phyloP scores from a whole-genome alignment of 768 basidiomycete genomes.

The Hygrophorus russula region DNA sequence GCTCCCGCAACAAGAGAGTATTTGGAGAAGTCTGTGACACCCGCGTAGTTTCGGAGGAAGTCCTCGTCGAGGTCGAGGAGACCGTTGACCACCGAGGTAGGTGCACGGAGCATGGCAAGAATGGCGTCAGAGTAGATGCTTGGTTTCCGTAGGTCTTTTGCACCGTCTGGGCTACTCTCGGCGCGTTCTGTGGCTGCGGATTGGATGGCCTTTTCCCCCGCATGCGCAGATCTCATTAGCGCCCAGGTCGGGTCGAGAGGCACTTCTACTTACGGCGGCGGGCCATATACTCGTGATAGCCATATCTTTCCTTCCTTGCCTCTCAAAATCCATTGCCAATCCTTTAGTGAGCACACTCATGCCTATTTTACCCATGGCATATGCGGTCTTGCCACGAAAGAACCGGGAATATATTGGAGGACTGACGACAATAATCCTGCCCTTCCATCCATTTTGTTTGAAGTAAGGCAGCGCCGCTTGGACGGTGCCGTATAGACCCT shows the following conservation, averaged over 20 bases:
- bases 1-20: constrained; percentile 8
- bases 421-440: constrained; percentile 10
- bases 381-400: constrained; percentile 13
- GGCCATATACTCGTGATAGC: constrained; percentile 13
- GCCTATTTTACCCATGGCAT: constrained; percentile 12
- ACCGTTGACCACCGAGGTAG: constrained; percentile 7
- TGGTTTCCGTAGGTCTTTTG: constrained; percentile 8
- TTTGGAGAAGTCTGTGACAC: constrained; percentile 9
- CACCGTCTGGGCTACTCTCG: constrained; percentile 1
- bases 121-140: constrained; percentile 12
- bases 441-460: constrained; percentile 8
- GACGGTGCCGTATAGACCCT: constrained; percentile 10
- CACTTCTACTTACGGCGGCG: constrained; percentile 4
- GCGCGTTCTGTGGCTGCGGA: constrained; percentile 7
- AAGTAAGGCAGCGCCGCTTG: constrained; percentile 11
- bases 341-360: constrained; percentile 13
- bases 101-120: constrained; percentile 11
- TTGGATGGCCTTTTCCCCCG: constrained; percentile 7
- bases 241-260: no score
- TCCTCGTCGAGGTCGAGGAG: constrained; percentile 9
- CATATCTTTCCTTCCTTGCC: constrained; percentile 10
- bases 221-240: neutral
- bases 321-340: constrained; percentile 11
- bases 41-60: constrained; percentile 8
- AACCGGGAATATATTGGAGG: constrained; percentile 13